Conservation (phyloP, 306 rosid genomes). For the Mucuna pruriens region DNA sequence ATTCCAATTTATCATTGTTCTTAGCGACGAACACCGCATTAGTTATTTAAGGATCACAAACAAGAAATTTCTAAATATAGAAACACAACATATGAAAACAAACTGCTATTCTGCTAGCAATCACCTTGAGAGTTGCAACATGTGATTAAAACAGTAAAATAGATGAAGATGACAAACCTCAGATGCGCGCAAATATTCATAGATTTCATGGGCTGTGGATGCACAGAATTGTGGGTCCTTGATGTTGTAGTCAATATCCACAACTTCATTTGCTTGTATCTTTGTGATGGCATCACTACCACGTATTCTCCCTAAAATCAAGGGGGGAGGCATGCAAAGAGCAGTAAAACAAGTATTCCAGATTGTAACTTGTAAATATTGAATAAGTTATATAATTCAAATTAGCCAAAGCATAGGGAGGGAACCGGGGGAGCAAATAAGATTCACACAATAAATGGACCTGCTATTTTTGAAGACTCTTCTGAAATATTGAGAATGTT, state of each 20-base stretch:
- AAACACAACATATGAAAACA: too few relatives aligned
- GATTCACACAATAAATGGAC: slow-evolving; percentile 40
- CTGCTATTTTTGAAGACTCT: slow-evolving; percentile 42
- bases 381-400: slow-evolving; percentile 11
- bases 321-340: background rate
- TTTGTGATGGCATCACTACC: slow-evolving; percentile 19
- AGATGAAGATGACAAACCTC: slow-evolving; percentile 53
- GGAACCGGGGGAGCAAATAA: background rate
- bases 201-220: slow-evolving; percentile 55
- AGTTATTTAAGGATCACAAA: too few relatives aligned
- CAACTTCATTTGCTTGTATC: slow-evolving; percentile 41
- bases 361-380: background rate
- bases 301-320: slow-evolving; percentile 45
- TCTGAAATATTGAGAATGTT: slow-evolving; percentile 41
- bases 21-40: too few relatives aligned
- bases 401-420: slow-evolving; percentile 18
- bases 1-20: too few relatives aligned
- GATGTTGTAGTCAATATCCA: slow-evolving; percentile 49
- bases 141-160: slow-evolving; percentile 10
- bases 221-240: slow-evolving; percentile 58
- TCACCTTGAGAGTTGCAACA: background rate
- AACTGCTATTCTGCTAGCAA: background rate
- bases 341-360: slow-evolving; percentile 14
- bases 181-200: slow-evolving; percentile 53
- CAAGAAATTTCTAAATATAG: too few relatives aligned